Conservation (phyloP, 768 basidiomycete genomes). For the Suillus cothurnatus region DNA sequence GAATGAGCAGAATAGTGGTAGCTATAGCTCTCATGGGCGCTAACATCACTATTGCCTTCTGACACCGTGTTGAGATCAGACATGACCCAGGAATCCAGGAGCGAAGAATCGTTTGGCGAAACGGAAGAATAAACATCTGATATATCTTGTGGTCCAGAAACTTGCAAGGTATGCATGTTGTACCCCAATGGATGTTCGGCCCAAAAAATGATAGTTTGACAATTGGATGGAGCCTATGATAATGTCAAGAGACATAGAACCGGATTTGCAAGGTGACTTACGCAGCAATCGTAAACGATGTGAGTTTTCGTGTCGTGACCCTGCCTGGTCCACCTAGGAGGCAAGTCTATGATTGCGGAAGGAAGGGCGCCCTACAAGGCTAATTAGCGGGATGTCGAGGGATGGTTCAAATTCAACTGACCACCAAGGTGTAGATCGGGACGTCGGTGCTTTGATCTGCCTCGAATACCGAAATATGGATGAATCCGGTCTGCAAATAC, state of each 20-base stretch:
- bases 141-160: neutral
- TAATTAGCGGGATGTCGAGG: neutral
- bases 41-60: too few species aligned
- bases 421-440: neutral
- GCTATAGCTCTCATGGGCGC: too few species aligned
- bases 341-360: too few species aligned
- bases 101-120: too few species aligned
- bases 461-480: neutral
- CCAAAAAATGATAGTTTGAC: neutral
- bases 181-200: neutral
- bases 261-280: neutral
- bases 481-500: neutral
- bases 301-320: neutral
- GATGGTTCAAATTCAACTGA: neutral
- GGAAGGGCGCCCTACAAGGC: too few species aligned
- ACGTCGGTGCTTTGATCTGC: neutral
- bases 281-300: neutral
- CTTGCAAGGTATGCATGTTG: neutral
- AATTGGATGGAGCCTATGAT: neutral
- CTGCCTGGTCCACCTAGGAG: too few species aligned
- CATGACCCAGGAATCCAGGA: too few species aligned
- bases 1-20: too few species aligned
- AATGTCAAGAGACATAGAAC: neutral
- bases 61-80: too few species aligned
- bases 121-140: too few species aligned